Conservation (phyloP, 805 yeast genomes). For the Lachancea meyersii region DNA sequence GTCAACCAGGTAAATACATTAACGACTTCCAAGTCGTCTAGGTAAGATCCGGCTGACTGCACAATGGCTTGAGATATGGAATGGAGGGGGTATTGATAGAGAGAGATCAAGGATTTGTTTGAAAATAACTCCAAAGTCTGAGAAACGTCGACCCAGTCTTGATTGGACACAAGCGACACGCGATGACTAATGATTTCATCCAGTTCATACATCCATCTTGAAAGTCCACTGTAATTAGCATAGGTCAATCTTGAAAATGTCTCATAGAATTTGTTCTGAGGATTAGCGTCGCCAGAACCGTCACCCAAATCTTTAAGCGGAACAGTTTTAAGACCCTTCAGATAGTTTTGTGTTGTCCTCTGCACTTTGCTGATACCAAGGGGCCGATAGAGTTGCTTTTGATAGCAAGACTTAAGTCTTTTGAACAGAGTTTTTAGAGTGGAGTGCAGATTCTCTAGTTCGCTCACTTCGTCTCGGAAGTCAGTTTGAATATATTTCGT, state of each 20-base stretch:
- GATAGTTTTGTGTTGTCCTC: constrained; percentile 17
- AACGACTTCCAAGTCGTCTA: constrained; percentile 53
- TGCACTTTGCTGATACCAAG: constrained; percentile 22
- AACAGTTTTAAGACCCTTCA: constrained; percentile 16
- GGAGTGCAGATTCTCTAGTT: constrained; percentile 26
- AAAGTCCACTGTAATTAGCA: constrained; percentile 39
- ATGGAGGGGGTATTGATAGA: constrained; percentile 38
- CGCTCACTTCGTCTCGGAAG: constrained; percentile 16
- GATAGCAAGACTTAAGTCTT: constrained; percentile 60
- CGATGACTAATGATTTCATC: constrained; percentile 56
- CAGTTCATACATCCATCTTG: constrained; percentile 54
- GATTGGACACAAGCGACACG: constrained; percentile 41
- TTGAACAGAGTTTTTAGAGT: constrained; percentile 45
- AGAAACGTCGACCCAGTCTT: constrained; percentile 75
- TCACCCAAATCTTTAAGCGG: constrained; percentile 16
- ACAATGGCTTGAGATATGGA: constrained; percentile 15
- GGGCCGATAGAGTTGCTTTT: constrained; percentile 67
- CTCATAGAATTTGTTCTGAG: constrained; percentile 30
- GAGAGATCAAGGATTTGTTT: constrained; percentile 47
- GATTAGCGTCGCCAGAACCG: constrained; percentile 8
- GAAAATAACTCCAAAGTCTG: constrained; percentile 69
- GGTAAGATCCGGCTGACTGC: constrained; percentile 26
- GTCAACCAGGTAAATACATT: constrained; percentile 69
- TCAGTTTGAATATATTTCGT: constrained; percentile 1
- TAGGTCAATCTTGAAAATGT: constrained; percentile 16